A percentile compares a stretch with the other conserved stretches of the same genome.
Evolutionary conservation across 768 basidiomycete species (phyloP).

Genomic region (Antrodiella citrinella): DNA sequence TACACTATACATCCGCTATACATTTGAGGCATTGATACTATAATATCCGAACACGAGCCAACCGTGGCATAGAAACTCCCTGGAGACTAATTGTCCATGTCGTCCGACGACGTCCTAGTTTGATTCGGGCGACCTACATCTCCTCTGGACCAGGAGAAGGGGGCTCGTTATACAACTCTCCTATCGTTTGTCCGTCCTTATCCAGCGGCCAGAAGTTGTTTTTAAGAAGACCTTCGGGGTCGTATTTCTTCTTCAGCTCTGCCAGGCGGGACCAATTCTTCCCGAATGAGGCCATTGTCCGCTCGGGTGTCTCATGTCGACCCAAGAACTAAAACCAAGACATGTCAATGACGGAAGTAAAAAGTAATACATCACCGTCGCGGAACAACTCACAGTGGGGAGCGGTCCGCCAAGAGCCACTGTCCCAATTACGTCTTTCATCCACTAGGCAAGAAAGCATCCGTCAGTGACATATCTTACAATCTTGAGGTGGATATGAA

Average conservation of each 20-base stretch:
- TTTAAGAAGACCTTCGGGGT: slow-evolving; percentile 68
- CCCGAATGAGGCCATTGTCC: slow-evolving; percentile 63
- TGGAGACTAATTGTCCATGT: too few relatives aligned
- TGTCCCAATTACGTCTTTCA: slow-evolving; percentile 60
- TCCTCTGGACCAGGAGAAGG: slow-evolving; percentile 11
- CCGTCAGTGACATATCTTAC: slow-evolving; percentile 7
- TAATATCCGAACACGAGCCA: too few relatives aligned
- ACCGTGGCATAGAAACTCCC: too few relatives aligned
- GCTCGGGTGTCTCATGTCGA: slow-evolving; percentile 53
- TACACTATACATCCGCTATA: too few relatives aligned
- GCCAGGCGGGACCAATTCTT: slow-evolving; percentile 65
- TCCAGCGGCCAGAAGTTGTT: slow-evolving; percentile 79
- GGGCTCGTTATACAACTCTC: slow-evolving; percentile 56
- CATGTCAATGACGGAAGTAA: not conserved
- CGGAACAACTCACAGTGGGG: slow-evolving; percentile 59
- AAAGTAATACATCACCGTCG: not conserved
- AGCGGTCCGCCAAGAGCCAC: slow-evolving; percentile 74
- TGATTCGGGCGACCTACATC: too few relatives aligned
- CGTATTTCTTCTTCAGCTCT: slow-evolving; percentile 67
- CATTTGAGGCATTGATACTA: too few relatives aligned
- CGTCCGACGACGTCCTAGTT: too few relatives aligned
- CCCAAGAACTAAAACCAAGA: slow-evolving; percentile 55
- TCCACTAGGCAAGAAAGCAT: slow-evolving; percentile 48
- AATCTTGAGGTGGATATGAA: slow-evolving; percentile 1
- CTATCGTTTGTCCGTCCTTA: slow-evolving; percentile 43